These are phyloP conservation scores for Neoascochyta sp. DNA, from an alignment of 2,329 filamentous ascomycete species.

Conservation along the genomic window DNA sequence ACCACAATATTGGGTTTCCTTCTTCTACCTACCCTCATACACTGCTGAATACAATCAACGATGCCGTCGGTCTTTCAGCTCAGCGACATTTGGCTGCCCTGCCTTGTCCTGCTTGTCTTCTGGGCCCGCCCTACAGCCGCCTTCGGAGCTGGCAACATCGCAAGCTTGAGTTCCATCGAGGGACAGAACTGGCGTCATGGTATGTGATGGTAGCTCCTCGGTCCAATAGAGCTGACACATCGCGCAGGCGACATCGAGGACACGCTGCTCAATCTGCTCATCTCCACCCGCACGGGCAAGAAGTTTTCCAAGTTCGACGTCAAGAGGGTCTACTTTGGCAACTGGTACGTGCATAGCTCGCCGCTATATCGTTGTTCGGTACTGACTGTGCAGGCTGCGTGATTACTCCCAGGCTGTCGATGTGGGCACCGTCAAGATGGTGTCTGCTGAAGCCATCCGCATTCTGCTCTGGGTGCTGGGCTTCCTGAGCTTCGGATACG, in stretches of 20 bases:
- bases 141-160: conserved; percentile 88
- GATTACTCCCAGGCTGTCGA: conserved; percentile 95
- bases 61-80: conserved; percentile 29
- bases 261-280: conserved; percentile 69
- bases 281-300: conserved; percentile 64
- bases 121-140: conserved; percentile 67
- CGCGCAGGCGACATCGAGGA: conserved; percentile 91
- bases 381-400: too few species aligned
- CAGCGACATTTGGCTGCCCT: conserved; percentile 39
- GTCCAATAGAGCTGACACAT: too few species aligned
- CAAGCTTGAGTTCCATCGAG: conserved; percentile 73
- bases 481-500: conserved; percentile 84
- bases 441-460: conserved; percentile 85
- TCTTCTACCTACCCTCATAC: too few species aligned
- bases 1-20: too few species aligned
- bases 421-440: conserved; percentile 85
- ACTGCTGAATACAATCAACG: too few species aligned
- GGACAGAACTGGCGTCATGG: conserved; percentile 68
- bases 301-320: conserved; percentile 87
- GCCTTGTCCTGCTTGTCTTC: conserved; percentile 55
- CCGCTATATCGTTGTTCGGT: too few species aligned
- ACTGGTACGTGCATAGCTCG: too few species aligned
- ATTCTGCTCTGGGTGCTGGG: conserved; percentile 84
- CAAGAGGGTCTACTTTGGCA: conserved; percentile 90
- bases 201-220: too few species aligned